Evolutionary conservation across 352 stramenopile genomes (phyloP).

Genomic region (Bremia lactucae): DNA sequence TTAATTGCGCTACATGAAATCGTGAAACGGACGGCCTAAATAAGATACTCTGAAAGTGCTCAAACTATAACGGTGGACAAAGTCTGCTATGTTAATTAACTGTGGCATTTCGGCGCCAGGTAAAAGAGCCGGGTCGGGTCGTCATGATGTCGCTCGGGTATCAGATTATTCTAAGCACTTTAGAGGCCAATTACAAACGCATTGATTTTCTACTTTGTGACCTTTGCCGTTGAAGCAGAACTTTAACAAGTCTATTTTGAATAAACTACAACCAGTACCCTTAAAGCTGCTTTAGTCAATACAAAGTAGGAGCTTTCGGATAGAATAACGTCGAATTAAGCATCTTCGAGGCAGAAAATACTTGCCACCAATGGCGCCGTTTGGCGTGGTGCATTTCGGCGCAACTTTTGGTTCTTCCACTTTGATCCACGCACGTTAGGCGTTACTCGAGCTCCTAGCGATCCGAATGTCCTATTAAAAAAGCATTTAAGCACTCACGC

Average conservation of each 20-base stretch:
- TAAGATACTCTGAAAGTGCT: too few relatives aligned
- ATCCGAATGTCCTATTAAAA: slow-evolving; percentile 3
- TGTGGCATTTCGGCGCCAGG: not conserved
- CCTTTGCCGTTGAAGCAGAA: not conserved
- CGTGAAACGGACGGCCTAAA: too few relatives aligned
- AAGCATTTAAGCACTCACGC: slow-evolving; percentile 23
- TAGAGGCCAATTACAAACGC: slow-evolving; percentile 6
- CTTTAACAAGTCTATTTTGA: too few relatives aligned
- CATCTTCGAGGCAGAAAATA: slow-evolving; percentile 1
- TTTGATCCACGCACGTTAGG: slow-evolving; percentile 5
- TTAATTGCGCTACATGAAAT: too few relatives aligned
- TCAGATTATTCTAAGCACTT: slow-evolving; percentile 21
- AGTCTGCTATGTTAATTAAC: too few relatives aligned
- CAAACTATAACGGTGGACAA: too few relatives aligned
- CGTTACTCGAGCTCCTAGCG: slow-evolving; percentile 16
- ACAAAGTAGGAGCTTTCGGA: slow-evolving; percentile 5
- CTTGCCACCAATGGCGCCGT: slow-evolving; percentile 1
- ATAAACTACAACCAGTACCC: too few relatives aligned
- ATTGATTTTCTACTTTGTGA: not conserved
- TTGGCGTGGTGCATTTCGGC: slow-evolving; percentile 17
- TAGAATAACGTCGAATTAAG: slow-evolving; percentile 1
- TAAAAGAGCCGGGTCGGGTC: slow-evolving; percentile 9
- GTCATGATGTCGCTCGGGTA: slow-evolving; percentile 8
- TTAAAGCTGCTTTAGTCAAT: slow-evolving; percentile 2
- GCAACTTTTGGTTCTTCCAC: slow-evolving; percentile 9